Conservation (phyloP, 140 eudicot species). For the Anethum foeniculum region DNA sequence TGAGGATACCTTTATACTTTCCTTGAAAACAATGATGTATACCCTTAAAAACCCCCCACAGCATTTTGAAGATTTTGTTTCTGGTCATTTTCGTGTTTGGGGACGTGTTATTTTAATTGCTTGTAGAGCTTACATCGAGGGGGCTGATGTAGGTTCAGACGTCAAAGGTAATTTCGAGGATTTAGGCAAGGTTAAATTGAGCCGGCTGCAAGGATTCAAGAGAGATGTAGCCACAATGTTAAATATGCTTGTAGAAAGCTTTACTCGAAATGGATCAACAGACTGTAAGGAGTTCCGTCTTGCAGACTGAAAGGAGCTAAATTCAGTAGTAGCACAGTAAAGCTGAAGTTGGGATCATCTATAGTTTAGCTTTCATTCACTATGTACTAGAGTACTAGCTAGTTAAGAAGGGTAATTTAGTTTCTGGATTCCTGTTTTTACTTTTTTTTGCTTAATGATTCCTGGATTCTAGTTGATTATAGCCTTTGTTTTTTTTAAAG, state of each 20-base stretch:
- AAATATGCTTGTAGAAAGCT: constrained; percentile 39
- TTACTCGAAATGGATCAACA: constrained; percentile 32
- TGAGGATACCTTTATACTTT: constrained; percentile 36
- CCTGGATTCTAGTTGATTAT: neutral
- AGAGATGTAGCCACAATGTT: constrained; percentile 24
- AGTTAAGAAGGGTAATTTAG: neutral
- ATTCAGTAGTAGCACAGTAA: neutral
- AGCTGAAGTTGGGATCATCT: neutral
- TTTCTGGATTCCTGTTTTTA: neutral
- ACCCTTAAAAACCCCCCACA: constrained; percentile 66
- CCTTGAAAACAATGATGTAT: constrained; percentile 61
- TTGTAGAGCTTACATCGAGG: constrained; percentile 48
- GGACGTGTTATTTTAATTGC: constrained; percentile 50
- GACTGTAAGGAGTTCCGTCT: constrained; percentile 39
- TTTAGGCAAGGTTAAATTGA: neutral
- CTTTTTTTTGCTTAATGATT: neutral
- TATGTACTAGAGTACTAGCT: neutral
- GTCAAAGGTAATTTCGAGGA: constrained; percentile 19
- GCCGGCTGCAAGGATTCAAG: constrained; percentile 20
- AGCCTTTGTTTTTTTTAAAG: neutral
- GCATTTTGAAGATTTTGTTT: constrained; percentile 63
- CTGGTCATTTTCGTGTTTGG: constrained; percentile 49
- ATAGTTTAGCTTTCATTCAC: neutral
- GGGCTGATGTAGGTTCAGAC: constrained; percentile 38
- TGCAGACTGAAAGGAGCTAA: neutral